Evolutionary conservation across 2,329 filamentous ascomycete species (phyloP).

Genomic region (Didymella pomorum): DNA sequence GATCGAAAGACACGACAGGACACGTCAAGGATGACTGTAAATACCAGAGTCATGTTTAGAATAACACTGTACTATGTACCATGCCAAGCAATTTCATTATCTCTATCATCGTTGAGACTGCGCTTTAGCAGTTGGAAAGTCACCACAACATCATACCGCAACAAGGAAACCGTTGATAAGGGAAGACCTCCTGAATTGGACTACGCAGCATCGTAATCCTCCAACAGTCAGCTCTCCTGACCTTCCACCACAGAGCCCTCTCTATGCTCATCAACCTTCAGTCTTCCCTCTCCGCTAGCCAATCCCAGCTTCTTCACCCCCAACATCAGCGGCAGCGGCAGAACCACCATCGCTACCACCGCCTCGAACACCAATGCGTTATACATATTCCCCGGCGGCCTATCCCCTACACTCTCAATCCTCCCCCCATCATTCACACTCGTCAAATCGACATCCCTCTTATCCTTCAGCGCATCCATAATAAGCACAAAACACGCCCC

Average conservation of each 20-base stretch:
- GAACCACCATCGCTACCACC: constrained; percentile 69
- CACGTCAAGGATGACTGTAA: constrained; percentile 45
- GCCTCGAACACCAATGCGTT: constrained; percentile 80
- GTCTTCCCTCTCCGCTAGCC: constrained; percentile 38
- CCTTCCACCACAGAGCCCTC: constrained; percentile 26
- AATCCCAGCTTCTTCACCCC: constrained; percentile 70
- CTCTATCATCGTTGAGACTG: background rate
- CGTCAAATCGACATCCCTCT: constrained; percentile 36
- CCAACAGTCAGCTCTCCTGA: constrained; percentile 35
- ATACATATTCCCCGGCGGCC: constrained; percentile 76
- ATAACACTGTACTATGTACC: constrained; percentile 49
- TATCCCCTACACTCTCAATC: constrained; percentile 29
- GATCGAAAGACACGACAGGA: constrained; percentile 35
- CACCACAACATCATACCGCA: background rate
- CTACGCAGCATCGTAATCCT: constrained; percentile 27
- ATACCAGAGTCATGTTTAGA: constrained; percentile 50
- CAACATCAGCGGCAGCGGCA: constrained; percentile 73
- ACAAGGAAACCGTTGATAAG: background rate
- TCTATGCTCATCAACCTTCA: constrained; percentile 45
- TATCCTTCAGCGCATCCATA: constrained; percentile 73
- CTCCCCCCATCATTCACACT: constrained; percentile 40
- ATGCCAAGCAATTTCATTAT: constrained; percentile 25
- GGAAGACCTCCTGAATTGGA: constrained; percentile 13
- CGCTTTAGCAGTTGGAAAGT: background rate
- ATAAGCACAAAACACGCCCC: constrained; percentile 86